Percentiles rank a stretch among this genome's conserved stretches.
phyloP scores from a whole-genome alignment of 2,329 filamentous ascomycete genomes.

The Drechslerella dactyloides region DNA sequence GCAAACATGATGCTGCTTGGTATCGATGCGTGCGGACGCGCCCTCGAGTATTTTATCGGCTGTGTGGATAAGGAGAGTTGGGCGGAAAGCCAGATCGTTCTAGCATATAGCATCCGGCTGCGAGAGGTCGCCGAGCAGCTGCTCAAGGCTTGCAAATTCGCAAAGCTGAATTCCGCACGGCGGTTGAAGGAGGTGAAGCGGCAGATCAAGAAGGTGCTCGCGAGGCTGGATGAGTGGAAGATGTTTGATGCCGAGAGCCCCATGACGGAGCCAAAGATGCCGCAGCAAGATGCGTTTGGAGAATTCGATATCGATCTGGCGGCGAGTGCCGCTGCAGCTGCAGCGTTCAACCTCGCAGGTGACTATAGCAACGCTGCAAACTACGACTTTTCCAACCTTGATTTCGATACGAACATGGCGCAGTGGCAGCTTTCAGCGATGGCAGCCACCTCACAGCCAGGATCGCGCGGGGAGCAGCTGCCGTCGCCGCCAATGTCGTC shows the following conservation, averaged over 20 bases:
- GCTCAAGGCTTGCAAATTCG: conserved; percentile 32
- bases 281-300: conserved; percentile 16
- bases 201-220: conserved; percentile 45
- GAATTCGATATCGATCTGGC: conserved; percentile 17
- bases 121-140: conserved; percentile 33
- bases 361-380: conserved; percentile 45
- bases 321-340: conserved; percentile 9
- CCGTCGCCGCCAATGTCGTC: conserved; percentile 35
- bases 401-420: conserved; percentile 14
- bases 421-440: conserved; percentile 7
- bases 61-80: conserved; percentile 43
- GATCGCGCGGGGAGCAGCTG: conserved; percentile 2
- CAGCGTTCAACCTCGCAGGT: conserved; percentile 30
- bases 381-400: conserved; percentile 33
- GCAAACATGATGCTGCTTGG: conserved; percentile 52
- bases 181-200: conserved; percentile 46
- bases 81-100: conserved; percentile 42
- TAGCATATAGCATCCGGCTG: conserved; percentile 26
- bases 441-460: conserved; percentile 3
- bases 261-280: conserved; percentile 12
- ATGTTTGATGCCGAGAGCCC: conserved; percentile 23
- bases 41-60: conserved; percentile 43
- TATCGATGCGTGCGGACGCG: conserved; percentile 47
- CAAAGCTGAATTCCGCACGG: conserved; percentile 35
- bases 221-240: conserved; percentile 30